phyloP scores from a whole-genome alignment of 1,284 basidiomycete species.

The Boletus smithii region DNA sequence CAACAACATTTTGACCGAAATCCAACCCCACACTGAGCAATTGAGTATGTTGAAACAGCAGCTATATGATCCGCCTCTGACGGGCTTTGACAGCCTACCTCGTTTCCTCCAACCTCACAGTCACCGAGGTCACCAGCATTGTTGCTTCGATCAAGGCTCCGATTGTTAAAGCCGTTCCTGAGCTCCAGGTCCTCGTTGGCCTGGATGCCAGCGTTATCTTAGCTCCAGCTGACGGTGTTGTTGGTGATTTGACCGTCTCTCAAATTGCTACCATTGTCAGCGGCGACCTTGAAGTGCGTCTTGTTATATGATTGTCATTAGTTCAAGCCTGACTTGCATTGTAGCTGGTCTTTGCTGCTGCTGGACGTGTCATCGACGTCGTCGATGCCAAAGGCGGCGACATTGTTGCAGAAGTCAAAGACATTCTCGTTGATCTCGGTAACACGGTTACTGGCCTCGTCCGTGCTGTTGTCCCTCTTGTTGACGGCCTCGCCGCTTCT shows the following conservation, averaged over 20 bases:
- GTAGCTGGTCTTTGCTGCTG: constrained; percentile 36
- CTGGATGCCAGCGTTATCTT: constrained; percentile 32
- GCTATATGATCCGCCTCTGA: constrained; percentile 1
- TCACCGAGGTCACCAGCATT: constrained; percentile 28
- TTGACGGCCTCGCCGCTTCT: constrained; percentile 29
- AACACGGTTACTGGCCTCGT: constrained; percentile 32
- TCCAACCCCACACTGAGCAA: constrained; percentile 26
- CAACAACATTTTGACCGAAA: constrained; percentile 25
- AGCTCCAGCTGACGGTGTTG: constrained; percentile 31
- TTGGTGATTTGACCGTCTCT: constrained; percentile 25
- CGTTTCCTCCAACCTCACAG: constrained; percentile 31
- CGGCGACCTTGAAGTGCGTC: constrained; percentile 23
- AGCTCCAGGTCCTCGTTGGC: constrained; percentile 37
- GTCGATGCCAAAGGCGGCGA: constrained; percentile 1
- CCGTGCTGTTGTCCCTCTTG: constrained; percentile 28
- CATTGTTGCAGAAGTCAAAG: constrained; percentile 24
- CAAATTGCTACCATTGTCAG: constrained; percentile 34
- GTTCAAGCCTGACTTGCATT: not conserved
- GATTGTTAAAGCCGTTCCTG: constrained; percentile 30
- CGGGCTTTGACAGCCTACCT: constrained; percentile 28
- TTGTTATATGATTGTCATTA: not conserved
- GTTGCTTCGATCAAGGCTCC: constrained; percentile 33
- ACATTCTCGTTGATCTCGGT: constrained; percentile 31
- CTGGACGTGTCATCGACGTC: constrained; percentile 12
- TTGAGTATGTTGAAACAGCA: constrained; percentile 31